Evolutionary conservation across 2,329 filamentous ascomycete genomes (phyloP), one percentile per base, ranked within the genome.

Genomic region (Magnaporthales sp.): DNA sequence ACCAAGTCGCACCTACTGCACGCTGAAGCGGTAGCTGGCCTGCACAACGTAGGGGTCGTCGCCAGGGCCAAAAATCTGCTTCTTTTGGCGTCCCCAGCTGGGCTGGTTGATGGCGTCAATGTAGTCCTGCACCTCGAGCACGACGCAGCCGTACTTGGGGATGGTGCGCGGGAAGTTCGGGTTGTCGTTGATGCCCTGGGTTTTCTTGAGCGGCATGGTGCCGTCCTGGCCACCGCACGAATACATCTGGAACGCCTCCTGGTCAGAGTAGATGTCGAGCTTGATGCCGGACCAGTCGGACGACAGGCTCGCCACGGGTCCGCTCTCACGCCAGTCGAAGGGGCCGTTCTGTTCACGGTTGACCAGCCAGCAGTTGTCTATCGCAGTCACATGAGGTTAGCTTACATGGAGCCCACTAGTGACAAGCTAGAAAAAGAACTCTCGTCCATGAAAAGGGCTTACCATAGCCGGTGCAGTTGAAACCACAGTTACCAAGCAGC

Each of bases 51-150:
- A 89, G 3, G 85, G 84, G 68, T 83, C 83, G 66, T 80, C 85
- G 9, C 82, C 86, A 0, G 87, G 87, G 31, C 77, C 81, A 71
- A 79, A 89, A 68, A 90, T 79, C 73, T 89, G 86, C 78, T 83
- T 87, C 66, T 73, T 74, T 62, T 81, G 78, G 66, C 93, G 86
- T 68, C 87, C 87, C 94, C 94, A 97, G 77, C 92, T 86, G 0
- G 93, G 93, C 72, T 96, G 86, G 79, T 97, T 97, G 79, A 98
- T 95, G 29, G 84, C 93, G 75, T 96, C 93, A 74, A 97, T 96
- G 86, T 88, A 97, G 76, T 95, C 93, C 82, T 97, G 87, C 13
- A 95, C 91, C 80, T 97, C 94, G 77, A 97, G 85, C 63, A 97
- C 94, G 29, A 97, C 74, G 77, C 94, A 97, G 32, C 92, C 93